Conservation (phyloP, 2,329 filamentous ascomycete genomes). For the Apiospora saccharicola region DNA sequence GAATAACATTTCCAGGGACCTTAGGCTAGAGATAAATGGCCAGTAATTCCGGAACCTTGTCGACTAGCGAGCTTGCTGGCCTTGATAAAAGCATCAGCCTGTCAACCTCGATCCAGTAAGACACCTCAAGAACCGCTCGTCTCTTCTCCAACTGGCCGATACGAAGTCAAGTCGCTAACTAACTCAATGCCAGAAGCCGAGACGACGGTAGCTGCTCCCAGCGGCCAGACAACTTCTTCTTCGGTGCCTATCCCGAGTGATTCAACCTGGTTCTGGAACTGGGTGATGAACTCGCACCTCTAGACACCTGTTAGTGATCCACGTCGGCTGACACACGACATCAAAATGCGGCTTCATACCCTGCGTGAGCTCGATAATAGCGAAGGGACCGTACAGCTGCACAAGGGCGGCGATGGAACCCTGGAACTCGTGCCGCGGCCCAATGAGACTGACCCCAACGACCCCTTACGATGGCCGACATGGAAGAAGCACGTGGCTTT, state of each 20-base stretch:
- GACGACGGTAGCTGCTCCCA: slow-evolving; percentile 20
- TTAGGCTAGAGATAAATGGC: neutral
- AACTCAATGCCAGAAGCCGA: slow-evolving; percentile 23
- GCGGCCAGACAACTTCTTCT: slow-evolving; percentile 13
- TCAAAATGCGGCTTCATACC: slow-evolving; percentile 24
- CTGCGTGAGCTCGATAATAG: slow-evolving; percentile 25
- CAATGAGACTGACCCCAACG: slow-evolving; percentile 52
- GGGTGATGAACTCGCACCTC: slow-evolving; percentile 34
- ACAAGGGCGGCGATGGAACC: slow-evolving; percentile 24
- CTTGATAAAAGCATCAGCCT: neutral
- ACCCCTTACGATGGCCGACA: slow-evolving; percentile 54
- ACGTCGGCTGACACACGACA: neutral
- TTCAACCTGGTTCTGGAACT: slow-evolving; percentile 35
- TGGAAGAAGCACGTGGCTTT: slow-evolving; percentile 55
- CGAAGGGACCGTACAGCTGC: slow-evolving; percentile 55
- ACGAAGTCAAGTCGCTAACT: neutral
- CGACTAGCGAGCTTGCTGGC: neutral
- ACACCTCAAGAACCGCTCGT: neutral
- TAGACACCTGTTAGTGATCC: neutral
- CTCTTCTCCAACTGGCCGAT: neutral
- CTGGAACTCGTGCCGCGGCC: slow-evolving; percentile 53
- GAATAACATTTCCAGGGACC: neutral
- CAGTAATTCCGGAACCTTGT: neutral
- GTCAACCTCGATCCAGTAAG: neutral
- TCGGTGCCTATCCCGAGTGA: slow-evolving; percentile 22